Evolutionary conservation across 2,329 filamentous ascomycete genomes (phyloP).

Genomic region (Sporothrix inflata): DNA sequence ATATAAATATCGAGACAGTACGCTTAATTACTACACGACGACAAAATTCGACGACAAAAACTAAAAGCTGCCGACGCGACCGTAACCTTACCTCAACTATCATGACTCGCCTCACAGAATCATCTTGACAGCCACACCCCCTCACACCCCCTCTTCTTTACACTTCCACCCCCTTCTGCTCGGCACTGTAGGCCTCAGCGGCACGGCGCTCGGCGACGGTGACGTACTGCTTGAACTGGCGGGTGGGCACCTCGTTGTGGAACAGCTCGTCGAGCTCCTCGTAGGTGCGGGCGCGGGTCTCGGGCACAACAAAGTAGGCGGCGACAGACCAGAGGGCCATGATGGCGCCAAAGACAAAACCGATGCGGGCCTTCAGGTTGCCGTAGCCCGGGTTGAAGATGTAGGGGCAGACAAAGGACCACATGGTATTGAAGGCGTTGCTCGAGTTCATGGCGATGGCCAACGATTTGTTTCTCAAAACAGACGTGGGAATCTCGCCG

Average conservation of each 20-base stretch:
- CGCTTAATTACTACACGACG: no score
- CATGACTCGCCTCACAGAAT: no score
- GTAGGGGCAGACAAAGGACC: constrained; percentile 37
- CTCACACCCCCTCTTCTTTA: no score
- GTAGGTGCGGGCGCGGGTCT: constrained; percentile 46
- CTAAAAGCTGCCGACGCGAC: no score
- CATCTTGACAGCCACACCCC: background rate
- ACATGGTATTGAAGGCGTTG: constrained; percentile 31
- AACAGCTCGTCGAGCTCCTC: constrained; percentile 29
- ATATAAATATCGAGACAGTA: no score
- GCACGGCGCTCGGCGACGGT: constrained; percentile 27
- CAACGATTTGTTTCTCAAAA: constrained; percentile 36
- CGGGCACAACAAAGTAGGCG: constrained; percentile 56
- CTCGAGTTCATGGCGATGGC: constrained; percentile 31
- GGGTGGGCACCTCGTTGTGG: constrained; percentile 21
- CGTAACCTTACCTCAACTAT: no score
- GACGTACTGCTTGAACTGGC: constrained; percentile 22
- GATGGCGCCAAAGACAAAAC: constrained; percentile 37
- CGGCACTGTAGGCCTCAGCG: constrained; percentile 22
- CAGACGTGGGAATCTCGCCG: constrained; percentile 37
- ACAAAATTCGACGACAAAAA: no score
- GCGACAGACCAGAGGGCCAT: constrained; percentile 42
- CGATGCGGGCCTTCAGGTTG: constrained; percentile 36
- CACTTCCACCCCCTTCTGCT: no score
- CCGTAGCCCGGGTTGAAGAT: constrained; percentile 38